These are phyloP conservation scores for Citropsis articulata DNA, from an alignment of 345 rosid species.

Conservation along the genomic window DNA sequence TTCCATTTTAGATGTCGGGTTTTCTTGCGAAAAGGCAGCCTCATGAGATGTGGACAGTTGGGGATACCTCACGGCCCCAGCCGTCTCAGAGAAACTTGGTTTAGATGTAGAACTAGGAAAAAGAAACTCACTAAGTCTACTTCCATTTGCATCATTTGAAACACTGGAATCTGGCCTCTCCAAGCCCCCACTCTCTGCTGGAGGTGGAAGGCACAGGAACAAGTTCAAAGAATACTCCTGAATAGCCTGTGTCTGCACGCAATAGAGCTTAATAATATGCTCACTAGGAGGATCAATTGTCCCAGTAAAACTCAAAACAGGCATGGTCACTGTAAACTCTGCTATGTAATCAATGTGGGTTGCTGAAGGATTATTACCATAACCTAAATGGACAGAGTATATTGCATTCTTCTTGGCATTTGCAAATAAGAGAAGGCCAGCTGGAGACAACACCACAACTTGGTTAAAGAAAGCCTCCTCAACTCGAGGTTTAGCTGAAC, in stretches of 20 bases:
- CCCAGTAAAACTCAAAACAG: slow-evolving; percentile 86
- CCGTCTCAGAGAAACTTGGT: slow-evolving; percentile 33
- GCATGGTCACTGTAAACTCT: slow-evolving; percentile 88
- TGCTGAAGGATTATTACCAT: slow-evolving; percentile 71
- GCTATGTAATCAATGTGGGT: slow-evolving; percentile 77
- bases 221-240: slow-evolving; percentile 89
- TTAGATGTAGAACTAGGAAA: slow-evolving; percentile 37
- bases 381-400: slow-evolving; percentile 75
- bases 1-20: slow-evolving; percentile 31
- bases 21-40: slow-evolving; percentile 30
- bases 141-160: slow-evolving; percentile 39
- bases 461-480: slow-evolving; percentile 86
- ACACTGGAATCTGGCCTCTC: slow-evolving; percentile 53
- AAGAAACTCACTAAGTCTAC: slow-evolving; percentile 35
- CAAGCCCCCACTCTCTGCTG: slow-evolving; percentile 45
- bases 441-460: slow-evolving; percentile 66
- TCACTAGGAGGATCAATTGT: slow-evolving; percentile 63
- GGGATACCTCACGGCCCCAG: slow-evolving; percentile 29
- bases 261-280: slow-evolving; percentile 66
- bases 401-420: slow-evolving; percentile 88
- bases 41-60: slow-evolving; percentile 32
- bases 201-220: slow-evolving; percentile 73
- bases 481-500: slow-evolving; percentile 56
- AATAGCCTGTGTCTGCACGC: slow-evolving; percentile 91
- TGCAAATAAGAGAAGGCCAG: slow-evolving; percentile 73